Percentiles rank a stretch among this genome's conserved stretches.
Conservation (phyloP, 176 grass and related monocot genomes). For the Lolium rigidum region DNA sequence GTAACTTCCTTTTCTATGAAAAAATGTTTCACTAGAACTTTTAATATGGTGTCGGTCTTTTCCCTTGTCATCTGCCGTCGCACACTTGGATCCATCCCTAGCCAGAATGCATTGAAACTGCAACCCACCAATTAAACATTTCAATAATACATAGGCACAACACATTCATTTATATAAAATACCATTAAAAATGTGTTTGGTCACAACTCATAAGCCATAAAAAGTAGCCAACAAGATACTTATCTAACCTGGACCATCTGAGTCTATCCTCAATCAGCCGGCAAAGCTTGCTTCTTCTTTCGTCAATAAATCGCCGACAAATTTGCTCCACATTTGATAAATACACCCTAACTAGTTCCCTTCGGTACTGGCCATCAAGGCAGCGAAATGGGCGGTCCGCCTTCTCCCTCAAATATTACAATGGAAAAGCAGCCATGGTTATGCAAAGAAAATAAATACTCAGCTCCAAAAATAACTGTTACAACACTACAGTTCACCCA, state of each 20-base stretch:
- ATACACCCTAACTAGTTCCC: conserved; percentile 91
- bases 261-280: conserved; percentile 85
- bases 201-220: background rate
- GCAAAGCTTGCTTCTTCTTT: conserved; percentile 81
- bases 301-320: conserved; percentile 90
- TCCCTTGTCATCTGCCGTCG: conserved; percentile 75
- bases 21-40: conserved; percentile 82
- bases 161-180: background rate
- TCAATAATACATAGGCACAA: conserved; percentile 11
- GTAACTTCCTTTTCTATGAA: conserved; percentile 96
- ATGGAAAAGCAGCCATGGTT: conserved; percentile 59
- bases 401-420: conserved; percentile 88
- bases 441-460: conserved; percentile 50
- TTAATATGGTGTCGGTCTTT: conserved; percentile 71
- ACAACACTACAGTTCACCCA: background rate
- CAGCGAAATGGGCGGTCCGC: conserved; percentile 87
- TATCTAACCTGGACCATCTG: conserved; percentile 86
- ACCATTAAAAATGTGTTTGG: background rate
- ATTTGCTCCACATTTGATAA: conserved; percentile 98
- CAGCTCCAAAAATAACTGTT: conserved; percentile 42
- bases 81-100: conserved; percentile 65
- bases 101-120: conserved; percentile 86
- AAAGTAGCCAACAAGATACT: conserved; percentile 3
- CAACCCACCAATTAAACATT: conserved; percentile 21
- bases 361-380: conserved; percentile 87